phyloP scores from a whole-genome alignment of 352 stramenopile species.

The Phytophthora multivora region DNA sequence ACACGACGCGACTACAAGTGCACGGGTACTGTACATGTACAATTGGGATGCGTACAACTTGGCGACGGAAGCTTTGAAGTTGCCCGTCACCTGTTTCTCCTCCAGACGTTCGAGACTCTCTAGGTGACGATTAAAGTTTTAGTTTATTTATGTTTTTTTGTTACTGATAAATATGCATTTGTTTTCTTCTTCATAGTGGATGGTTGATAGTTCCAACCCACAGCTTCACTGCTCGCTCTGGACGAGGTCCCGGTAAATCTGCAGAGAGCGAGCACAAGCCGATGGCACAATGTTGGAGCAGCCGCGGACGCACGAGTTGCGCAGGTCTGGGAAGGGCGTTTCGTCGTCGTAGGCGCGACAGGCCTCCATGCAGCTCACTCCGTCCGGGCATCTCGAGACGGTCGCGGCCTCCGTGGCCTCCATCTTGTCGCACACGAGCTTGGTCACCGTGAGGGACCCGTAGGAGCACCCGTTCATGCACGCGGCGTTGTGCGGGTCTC shows the following conservation, averaged over 20 bases:
- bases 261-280: conserved; percentile 63
- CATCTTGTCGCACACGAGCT: conserved; percentile 67
- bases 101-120: no score
- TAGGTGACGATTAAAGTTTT: no score
- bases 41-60: conserved; percentile 13
- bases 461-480: conserved; percentile 84
- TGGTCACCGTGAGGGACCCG: conserved; percentile 72
- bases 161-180: not conserved
- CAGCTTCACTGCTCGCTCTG: conserved; percentile 1
- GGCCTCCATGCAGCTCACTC: conserved; percentile 60
- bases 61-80: conserved; percentile 20
- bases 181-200: not conserved
- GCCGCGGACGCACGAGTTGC: conserved; percentile 55
- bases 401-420: conserved; percentile 25
- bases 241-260: conserved; percentile 64
- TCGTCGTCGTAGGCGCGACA: conserved; percentile 70
- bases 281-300: conserved; percentile 68
- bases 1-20: conserved; percentile 21
- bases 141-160: not conserved
- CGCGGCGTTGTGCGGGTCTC: conserved; percentile 60
- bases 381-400: conserved; percentile 51
- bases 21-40: conserved; percentile 5
- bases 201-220: not conserved
- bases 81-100: conserved; percentile 5
- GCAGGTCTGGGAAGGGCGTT: conserved; percentile 47